phyloP scores from a whole-genome alignment of 495 filamentous ascomycete species.

The Xylaria venustula region DNA sequence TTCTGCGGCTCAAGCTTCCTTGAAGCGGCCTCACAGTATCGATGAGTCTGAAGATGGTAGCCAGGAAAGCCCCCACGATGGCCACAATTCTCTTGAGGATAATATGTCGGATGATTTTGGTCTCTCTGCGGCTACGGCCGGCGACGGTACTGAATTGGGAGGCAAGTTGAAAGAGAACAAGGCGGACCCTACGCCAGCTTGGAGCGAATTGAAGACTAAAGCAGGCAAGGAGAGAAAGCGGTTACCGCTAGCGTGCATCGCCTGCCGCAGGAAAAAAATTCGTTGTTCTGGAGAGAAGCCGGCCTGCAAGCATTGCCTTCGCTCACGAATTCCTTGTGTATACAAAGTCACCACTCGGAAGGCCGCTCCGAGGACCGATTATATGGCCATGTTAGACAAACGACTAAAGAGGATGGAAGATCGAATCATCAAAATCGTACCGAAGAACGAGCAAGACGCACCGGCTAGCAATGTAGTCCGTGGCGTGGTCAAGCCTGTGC shows the following conservation, averaged over 20 bases:
- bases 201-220: slow-evolving; percentile 97
- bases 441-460: slow-evolving; percentile 71
- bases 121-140: slow-evolving; percentile 39
- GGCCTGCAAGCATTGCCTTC: slow-evolving; percentile 92
- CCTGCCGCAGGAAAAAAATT: slow-evolving; percentile 95
- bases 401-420: slow-evolving; percentile 94
- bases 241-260: slow-evolving; percentile 91
- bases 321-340: slow-evolving; percentile 94
- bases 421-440: slow-evolving; percentile 92
- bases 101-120: slow-evolving; percentile 55
- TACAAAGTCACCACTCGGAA: slow-evolving; percentile 97
- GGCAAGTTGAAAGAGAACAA: slow-evolving; percentile 56
- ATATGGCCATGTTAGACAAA: slow-evolving; percentile 99
- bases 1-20: slow-evolving; percentile 17
- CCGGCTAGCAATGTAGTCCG: slow-evolving; percentile 36
- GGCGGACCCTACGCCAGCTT: slow-evolving; percentile 64
- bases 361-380: slow-evolving; percentile 93
- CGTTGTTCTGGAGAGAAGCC: slow-evolving; percentile 97
- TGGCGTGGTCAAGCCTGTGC: slow-evolving; percentile 75
- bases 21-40: slow-evolving; percentile 32
- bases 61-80: slow-evolving; percentile 44
- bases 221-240: slow-evolving; percentile 96
- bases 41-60: slow-evolving; percentile 49
- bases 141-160: slow-evolving; percentile 51
- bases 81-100: slow-evolving; percentile 46